phyloP scores from a whole-genome alignment of 2,329 filamentous ascomycete species.

The Reticulascus tulasneorum region DNA sequence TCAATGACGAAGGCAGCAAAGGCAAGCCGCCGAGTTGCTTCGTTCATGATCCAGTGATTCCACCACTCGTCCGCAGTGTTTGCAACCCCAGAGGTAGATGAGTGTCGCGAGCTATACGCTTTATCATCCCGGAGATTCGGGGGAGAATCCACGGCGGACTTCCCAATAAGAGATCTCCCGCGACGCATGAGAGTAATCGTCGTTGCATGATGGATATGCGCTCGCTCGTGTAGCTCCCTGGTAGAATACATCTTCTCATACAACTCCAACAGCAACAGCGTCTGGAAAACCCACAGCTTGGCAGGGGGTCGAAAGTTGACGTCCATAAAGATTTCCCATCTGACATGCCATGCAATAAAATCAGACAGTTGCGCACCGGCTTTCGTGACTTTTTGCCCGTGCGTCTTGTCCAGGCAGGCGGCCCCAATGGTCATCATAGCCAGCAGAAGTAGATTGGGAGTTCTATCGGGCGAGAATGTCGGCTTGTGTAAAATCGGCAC shows the following conservation, averaged over 20 bases:
- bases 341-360: slow-evolving; percentile 87
- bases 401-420: slow-evolving; percentile 78
- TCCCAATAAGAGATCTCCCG: slow-evolving; percentile 84
- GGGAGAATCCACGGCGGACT: slow-evolving; percentile 79
- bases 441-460: slow-evolving; percentile 77
- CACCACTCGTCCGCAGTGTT: slow-evolving; percentile 86
- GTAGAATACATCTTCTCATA: slow-evolving; percentile 99
- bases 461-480: slow-evolving; percentile 84
- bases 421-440: slow-evolving; percentile 92
- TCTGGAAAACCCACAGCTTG: slow-evolving; percentile 94
- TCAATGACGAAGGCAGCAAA: slow-evolving; percentile 95
- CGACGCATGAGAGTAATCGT: slow-evolving; percentile 93
- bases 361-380: slow-evolving; percentile 80
- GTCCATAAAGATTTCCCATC: slow-evolving; percentile 95
- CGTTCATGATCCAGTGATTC: slow-evolving; percentile 93
- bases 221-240: slow-evolving; percentile 83
- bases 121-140: slow-evolving; percentile 65
- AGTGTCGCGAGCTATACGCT: slow-evolving; percentile 53
- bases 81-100: slow-evolving; percentile 55
- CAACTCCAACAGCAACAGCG: slow-evolving; percentile 79
- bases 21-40: slow-evolving; percentile 82
- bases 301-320: slow-evolving; percentile 84
- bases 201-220: slow-evolving; percentile 94
- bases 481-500: slow-evolving; percentile 92
- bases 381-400: slow-evolving; percentile 69